Evolutionary conservation across 352 stramenopile species (phyloP), one percentile per base, ranked within the genome.

Genomic region (Globisporangium takayamanum): DNA sequence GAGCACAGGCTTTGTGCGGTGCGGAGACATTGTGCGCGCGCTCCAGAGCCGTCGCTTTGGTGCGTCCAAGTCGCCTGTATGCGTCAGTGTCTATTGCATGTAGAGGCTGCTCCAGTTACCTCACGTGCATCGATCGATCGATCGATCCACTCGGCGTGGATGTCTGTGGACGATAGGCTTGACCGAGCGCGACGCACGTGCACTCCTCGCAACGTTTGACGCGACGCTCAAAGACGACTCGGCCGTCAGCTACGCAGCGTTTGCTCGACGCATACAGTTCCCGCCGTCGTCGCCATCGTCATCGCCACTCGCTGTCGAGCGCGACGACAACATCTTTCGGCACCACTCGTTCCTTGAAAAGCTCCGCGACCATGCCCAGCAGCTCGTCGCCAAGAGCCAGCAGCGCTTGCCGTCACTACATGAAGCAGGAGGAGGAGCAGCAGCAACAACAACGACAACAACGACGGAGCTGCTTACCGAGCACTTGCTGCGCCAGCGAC

Each of bases 281-380:
- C 53, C 75, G 1, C 53, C 33, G 5, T 10, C 33, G 33, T 10
- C 33, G 33, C 10, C 33, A 12, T 12, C 22, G 22, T 22, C 22
- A 22, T 22, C 22, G 22, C 22, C 16, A 53, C 64, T 39, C 22
- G 47, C 10, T 30, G 59, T 50, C 59, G 63, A 55, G 2, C 15
- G n/a, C 14, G 63, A 84, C 42, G 72, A 80, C 28, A 62, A 70
- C 18, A 63, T 83, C 33, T 71, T 71, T 14, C 67, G 75, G 20
- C 75, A 83, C 22, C 67, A 84, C n/a, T 73, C 57, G 22, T 87
- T 83, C 48, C 41, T 82, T 11, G 69, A 73, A 36, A 73, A 70
- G 37, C 73, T 84, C 37, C 69, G 68, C 37, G 45, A 69, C 22
- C 72, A 84, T 44, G 69, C 72, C 8, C 66, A 67, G 39, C 61